phyloP scores from a whole-genome alignment of 2,329 filamentous ascomycete genomes.

The Trichoderma harzianum region DNA sequence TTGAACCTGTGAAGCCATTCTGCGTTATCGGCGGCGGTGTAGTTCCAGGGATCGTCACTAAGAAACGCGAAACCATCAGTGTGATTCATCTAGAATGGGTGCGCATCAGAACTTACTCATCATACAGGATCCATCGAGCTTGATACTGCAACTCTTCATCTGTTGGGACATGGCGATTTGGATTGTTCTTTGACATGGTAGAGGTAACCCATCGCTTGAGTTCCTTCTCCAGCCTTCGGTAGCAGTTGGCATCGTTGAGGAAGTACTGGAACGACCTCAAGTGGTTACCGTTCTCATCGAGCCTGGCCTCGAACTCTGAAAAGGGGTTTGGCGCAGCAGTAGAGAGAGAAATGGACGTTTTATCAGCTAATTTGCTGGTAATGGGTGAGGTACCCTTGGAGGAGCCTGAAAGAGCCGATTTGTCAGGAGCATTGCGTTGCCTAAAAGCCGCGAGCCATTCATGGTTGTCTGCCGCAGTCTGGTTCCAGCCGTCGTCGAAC shows the following conservation, averaged over 20 bases:
- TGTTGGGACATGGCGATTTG: constrained; percentile 54
- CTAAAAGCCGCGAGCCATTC: constrained; percentile 54
- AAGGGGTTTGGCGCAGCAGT: background rate
- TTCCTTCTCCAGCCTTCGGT: constrained; percentile 52
- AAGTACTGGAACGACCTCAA: constrained; percentile 40
- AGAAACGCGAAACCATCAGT: background rate
- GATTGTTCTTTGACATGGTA: constrained; percentile 58
- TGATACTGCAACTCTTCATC: constrained; percentile 64
- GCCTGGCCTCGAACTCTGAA: background rate
- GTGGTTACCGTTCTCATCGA: constrained; percentile 15
- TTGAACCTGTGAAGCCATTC: constrained; percentile 65
- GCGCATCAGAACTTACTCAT: constrained; percentile 48
- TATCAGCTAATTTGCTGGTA: background rate
- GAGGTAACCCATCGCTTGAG: constrained; percentile 51
- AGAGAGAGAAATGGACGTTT: background rate
- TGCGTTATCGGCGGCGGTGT: constrained; percentile 39
- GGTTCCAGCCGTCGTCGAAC: constrained; percentile 61
- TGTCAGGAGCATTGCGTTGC: constrained; percentile 38
- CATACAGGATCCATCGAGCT: constrained; percentile 60
- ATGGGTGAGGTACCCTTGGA: background rate
- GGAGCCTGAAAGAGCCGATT: background rate
- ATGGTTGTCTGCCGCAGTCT: constrained; percentile 57
- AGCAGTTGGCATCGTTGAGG: constrained; percentile 60
- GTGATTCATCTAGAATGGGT: background rate
- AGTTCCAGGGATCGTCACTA: constrained; percentile 34